Evolutionary conservation across 2,329 filamentous ascomycete species (phyloP), one percentile per base, ranked within the genome.

Genomic region (Verticillium zaregamsianum): DNA sequence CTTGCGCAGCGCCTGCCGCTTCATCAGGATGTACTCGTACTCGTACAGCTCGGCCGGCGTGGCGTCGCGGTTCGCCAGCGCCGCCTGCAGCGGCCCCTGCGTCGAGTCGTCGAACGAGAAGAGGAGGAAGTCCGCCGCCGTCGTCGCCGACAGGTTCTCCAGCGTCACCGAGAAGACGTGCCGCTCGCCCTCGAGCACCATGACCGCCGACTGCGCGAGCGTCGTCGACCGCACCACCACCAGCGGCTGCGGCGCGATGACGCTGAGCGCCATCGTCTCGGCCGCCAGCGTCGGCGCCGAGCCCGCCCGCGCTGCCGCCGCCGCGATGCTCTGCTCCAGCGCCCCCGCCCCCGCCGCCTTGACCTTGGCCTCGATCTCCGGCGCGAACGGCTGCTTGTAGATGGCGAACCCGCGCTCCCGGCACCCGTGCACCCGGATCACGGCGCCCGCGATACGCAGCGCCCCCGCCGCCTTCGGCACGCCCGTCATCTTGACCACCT

Each of bases 21-120:
- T 88, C 63, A 90, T 86, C 55, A 96, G 79, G 63, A 93, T 90
- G 58, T 92, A 80, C 72, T 97, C 93, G 62, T 94, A 86, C 72
- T 97, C 93, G 71, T 96, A 93, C 6, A 95, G 77, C 70, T 97
- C 93, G 2, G 89, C 86, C 0, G 90, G 85, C 11, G 90, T 86
- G 2, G 93, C 85, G 68, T 96, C 91, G 69, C 91, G 90, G 69
- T 88, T 92, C 59, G 80, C 83, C 55, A 96, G 80, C 0, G 91
- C 91, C 39, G 87, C 81, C 68, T 94, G 91, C 17, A 97, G 80
- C 9, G 91, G 87, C 7, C 83, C 84, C 64, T 92, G 92, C 0
- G 92, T 93, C 1, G 93, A 96, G 76, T 97, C 93, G 67, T 93
- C 89, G 72, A 96, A 96, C 0, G 92, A 93, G 63, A 97, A 92